Base-by-base conservation (phyloP, 2,329 filamentous ascomycete species). In the Fusarium keratoplasticum region DNA sequence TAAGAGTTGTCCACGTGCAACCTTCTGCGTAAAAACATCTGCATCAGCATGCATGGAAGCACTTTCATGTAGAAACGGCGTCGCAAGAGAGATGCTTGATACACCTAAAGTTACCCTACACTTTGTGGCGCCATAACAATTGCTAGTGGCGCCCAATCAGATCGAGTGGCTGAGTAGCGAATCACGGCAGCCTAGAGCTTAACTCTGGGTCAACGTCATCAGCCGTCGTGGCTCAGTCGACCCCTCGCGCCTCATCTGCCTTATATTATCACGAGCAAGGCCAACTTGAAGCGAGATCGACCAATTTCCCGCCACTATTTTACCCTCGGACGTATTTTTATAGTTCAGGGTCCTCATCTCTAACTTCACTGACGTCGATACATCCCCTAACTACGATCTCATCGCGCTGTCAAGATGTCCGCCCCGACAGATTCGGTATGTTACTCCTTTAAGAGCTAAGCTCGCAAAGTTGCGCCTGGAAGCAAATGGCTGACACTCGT, bases 391-490 rank as follows among this genome's bases (percentile, higher is more conserved):
- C 20, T 58, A 54, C 66, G 35, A 47, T 63, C 61, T 38, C 50
- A 58, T 73, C 6, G 64, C 44, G 40, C 42, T 35, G 59, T 60
- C 61, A 82, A 66, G 65, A 87, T 87, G 86, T 84, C 86, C 74
- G 80, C 83, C 67, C 82, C 85, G 58, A 78, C 80, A 72, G 81
- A 85, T 74, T 81, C 83, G 81, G 86, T 87, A 83, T 78, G 84
- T 80, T 79, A 70, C 77, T 74, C 64, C 62, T 58, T 59, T 25
- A 47, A 44, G 35, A 50, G 36, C 63, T 33, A 42, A 47, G 38
- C 52, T 57, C 22, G 59, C 35, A 61, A 50, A 65, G 29, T 66
- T 76, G 70, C 69, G 59, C 69, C 52, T 59, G 42, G 54, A 67
- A 60, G 65, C 44, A 62, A 54, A 64, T 33, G 44, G 64, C 79